Conservation (phyloP, 257 asterid species). For the Solanum commersonii region DNA sequence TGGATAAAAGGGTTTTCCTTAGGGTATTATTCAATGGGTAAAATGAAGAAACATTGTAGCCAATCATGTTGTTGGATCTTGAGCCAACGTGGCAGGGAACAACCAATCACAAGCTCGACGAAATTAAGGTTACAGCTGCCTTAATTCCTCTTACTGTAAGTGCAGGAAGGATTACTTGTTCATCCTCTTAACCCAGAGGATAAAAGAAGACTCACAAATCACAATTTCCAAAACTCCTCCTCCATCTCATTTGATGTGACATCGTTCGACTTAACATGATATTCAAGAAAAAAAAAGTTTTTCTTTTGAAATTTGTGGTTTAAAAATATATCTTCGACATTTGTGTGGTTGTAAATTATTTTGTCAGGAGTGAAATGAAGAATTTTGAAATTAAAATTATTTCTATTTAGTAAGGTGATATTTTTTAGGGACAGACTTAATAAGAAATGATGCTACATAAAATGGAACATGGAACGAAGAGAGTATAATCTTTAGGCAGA, state of each 20-base stretch:
- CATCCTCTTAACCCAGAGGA: neutral
- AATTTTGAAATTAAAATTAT: no score
- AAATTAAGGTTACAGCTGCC: conserved; percentile 58
- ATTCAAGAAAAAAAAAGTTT: rapidly evolving
- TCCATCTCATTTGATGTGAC: neutral
- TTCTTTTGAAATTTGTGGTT: neutral
- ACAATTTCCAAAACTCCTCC: neutral
- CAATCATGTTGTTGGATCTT: conserved; percentile 78
- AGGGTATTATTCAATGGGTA: conserved; percentile 34
- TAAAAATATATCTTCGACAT: no score
- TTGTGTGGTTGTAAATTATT: no score
- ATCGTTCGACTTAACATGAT: neutral
- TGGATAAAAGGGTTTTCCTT: conserved; percentile 20
- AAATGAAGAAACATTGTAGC: conserved; percentile 17
- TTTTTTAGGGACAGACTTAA: neutral
- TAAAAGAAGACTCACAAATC: neutral
- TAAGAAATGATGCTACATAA: no score
- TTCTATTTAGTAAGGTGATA: neutral
- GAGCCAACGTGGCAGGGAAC: conserved; percentile 53
- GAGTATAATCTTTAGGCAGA: neutral
- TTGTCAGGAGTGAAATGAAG: neutral
- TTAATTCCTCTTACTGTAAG: conserved; percentile 15
- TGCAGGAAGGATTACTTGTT: neutral
- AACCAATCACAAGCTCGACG: conserved; percentile 73
- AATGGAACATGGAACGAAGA: no score